A percentile compares a stretch with the other conserved stretches of the same genome.
Evolutionary conservation across 805 yeast genomes (phyloP).

Genomic region (Candida caryicola): DNA sequence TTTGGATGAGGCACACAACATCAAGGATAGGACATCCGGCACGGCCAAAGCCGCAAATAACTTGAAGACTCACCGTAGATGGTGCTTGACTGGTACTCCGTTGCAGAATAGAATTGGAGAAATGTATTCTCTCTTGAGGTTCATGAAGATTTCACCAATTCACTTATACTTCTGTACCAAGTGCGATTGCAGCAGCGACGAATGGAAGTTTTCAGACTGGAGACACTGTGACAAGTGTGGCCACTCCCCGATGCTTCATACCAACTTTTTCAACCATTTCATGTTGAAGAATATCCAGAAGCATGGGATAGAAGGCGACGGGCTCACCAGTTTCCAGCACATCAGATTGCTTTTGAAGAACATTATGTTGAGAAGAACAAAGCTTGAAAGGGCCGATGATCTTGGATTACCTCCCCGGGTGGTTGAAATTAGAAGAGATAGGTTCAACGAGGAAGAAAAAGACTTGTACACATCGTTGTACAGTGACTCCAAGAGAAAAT

Average conservation of each 20-base stretch:
- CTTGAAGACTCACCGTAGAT: conserved; percentile 67
- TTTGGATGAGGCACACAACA: conserved; percentile 95
- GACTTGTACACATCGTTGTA: conserved; percentile 87
- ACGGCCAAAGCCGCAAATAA: conserved; percentile 90
- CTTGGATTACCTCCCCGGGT: conserved; percentile 95
- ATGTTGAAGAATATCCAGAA: conserved; percentile 92
- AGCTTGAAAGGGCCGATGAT: conserved; percentile 95
- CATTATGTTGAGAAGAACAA: conserved; percentile 91
- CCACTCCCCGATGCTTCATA: conserved; percentile 92
- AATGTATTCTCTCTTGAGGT: conserved; percentile 86
- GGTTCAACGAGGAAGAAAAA: conserved; percentile 91
- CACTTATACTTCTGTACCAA: conserved; percentile 89
- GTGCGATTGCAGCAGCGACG: conserved; percentile 78
- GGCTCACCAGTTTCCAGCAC: conserved; percentile 70
- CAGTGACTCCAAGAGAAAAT: conserved; percentile 81
- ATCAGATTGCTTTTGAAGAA: conserved; percentile 72
- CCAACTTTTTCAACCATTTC: conserved; percentile 93
- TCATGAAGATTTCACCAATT: conserved; percentile 80
- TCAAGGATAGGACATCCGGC: conserved; percentile 90
- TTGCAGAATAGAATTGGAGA: conserved; percentile 96
- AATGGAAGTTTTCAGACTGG: conserved; percentile 83
- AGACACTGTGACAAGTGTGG: conserved; percentile 84
- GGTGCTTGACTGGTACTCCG: conserved; percentile 97
- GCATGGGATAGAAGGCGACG: conserved; percentile 78
- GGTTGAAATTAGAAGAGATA: conserved; percentile 82